phyloP scores from a whole-genome alignment of 2,329 filamentous ascomycete genomes.

The Diaporthe eres region DNA sequence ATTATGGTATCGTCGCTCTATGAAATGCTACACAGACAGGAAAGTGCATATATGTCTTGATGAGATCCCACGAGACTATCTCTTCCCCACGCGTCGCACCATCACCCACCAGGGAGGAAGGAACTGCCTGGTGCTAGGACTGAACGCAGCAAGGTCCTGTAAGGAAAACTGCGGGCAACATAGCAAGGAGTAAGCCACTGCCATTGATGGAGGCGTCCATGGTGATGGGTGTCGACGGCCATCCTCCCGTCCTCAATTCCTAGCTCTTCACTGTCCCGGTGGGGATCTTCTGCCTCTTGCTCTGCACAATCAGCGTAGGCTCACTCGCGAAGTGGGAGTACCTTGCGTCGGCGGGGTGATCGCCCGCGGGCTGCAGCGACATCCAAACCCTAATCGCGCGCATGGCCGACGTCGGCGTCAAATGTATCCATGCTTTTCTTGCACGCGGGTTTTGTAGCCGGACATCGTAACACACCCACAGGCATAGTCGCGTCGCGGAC shows the following conservation, averaged over 20 bases:
- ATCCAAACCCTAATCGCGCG: background rate
- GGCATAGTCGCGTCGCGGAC: background rate
- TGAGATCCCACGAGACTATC: background rate
- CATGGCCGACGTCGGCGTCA: background rate
- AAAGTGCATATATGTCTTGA: background rate
- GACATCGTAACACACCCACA: too few species aligned
- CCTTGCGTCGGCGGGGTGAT: too few species aligned
- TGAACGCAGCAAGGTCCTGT: background rate
- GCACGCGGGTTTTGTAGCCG: background rate
- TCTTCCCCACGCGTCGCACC: background rate
- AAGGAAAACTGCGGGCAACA: too few species aligned
- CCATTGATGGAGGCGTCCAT: too few species aligned
- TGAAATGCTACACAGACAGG: constrained; percentile 19
- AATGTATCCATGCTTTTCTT: background rate
- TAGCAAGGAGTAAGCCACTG: too few species aligned
- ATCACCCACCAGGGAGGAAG: background rate
- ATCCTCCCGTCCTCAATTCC: background rate
- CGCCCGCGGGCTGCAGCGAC: background rate
- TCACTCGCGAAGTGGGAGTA: background rate
- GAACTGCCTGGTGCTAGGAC: background rate
- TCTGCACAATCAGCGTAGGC: background rate
- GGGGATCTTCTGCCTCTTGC: background rate
- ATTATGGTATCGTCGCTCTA: constrained; percentile 29
- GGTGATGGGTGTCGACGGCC: background rate
- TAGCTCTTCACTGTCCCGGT: background rate